Evolutionary conservation across 2,329 filamentous ascomycete species (phyloP).

Genomic region (Fusarium sp.): DNA sequence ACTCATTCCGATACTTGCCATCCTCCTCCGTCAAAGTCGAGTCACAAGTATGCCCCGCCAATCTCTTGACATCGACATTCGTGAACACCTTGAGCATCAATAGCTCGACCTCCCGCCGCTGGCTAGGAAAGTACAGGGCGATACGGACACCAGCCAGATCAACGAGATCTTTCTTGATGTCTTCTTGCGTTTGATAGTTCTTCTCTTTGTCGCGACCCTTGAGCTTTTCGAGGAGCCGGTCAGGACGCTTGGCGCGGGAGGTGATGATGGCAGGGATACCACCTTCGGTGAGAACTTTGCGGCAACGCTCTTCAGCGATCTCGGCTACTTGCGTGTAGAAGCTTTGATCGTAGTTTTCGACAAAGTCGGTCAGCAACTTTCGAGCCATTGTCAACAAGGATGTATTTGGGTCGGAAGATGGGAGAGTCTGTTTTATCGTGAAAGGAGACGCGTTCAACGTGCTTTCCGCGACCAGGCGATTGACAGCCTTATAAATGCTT

Average conservation of each 20-base stretch:
- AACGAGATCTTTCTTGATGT: not conserved
- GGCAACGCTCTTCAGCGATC: conserved; percentile 1
- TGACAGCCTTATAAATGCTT: not conserved
- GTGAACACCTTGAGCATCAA: not conserved
- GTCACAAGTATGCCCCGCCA: not conserved
- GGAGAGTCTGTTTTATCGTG: not conserved
- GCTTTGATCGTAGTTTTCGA: not conserved
- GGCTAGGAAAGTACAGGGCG: conserved; percentile 14
- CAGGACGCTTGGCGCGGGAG: conserved; percentile 1
- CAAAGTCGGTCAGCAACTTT: not conserved
- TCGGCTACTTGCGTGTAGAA: conserved; percentile 1
- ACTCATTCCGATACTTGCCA: not conserved
- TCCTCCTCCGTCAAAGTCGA: not conserved
- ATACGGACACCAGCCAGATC: conserved; percentile 8
- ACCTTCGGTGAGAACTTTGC: not conserved
- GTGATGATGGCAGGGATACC: conserved; percentile 11
- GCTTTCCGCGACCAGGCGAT: not conserved
- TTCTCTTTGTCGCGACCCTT: not conserved
- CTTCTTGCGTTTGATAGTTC: not conserved
- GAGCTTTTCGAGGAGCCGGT: not conserved
- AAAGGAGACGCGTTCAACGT: not conserved
- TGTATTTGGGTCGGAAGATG: not conserved
- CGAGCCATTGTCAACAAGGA: not conserved
- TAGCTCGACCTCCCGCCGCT: not conserved
- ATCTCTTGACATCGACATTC: not conserved